Base-by-base conservation (phyloP, 2,329 filamentous ascomycete genomes). In the Hypoxylon sp. region DNA sequence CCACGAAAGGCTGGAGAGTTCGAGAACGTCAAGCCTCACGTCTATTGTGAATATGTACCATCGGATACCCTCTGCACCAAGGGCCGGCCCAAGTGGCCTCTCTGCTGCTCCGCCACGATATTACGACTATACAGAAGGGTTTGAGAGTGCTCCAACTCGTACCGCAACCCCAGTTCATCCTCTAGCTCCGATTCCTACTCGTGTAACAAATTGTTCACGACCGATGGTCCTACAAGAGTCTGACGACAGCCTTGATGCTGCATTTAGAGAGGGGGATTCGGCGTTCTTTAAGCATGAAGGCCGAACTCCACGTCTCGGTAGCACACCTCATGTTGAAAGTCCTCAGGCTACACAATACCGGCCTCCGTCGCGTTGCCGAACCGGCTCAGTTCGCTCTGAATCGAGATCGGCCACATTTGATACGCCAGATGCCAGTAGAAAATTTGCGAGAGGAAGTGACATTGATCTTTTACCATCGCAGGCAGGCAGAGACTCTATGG, bases 41-140 rank as follows among this genome's bases (percentile, higher is more conserved):
- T 85, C 84, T 1, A 79, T 83, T 54, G 78, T 82, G 10, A 81
- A 84, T 59, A 81, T 83, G 78, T 84, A 85, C 55, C 75, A 72
- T 43, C 73, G 69, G 19, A 67, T 67, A 32, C 72, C 69, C 3
- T 73, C 71, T 34, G 60, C 70, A 28, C 62, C 75, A n/a, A 76
- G 62, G 49, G 34, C 22, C n/a, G 59, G 46, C 51, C 70, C 59
- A 59, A 68, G 20, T 50, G 65, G 62, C 39, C 65, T 58, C 55
- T 61, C 59, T 26, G 73, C 57, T 67, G 74, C 47, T 58, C 68
- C 34, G 70, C 77, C 60, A 76, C 80, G 44, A 39, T 85, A 84
- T 68, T 85, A 85, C 64, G 84, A 86, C 68, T 85, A 85, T 68
- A 81, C 78, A 17, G 84, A 85, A 65, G 80, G 79, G 2, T 85